Evolutionary conservation across 2,329 filamentous ascomycete species (phyloP).

Genomic region (Zymoseptoria crescenta): DNA sequence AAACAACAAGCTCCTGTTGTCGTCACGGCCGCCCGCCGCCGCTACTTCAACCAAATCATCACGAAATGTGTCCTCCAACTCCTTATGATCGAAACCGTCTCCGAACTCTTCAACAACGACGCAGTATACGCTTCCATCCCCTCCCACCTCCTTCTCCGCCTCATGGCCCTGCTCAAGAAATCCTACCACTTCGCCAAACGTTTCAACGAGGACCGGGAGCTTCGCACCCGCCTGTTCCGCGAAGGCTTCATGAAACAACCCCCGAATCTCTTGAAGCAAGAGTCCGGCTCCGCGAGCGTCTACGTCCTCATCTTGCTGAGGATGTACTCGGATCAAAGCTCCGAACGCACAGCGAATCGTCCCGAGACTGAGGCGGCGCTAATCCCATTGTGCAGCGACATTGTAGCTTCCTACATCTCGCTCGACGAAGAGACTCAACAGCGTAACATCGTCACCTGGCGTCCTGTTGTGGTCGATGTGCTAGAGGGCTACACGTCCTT

Average conservation of each 20-base stretch:
- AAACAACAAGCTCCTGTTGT: constrained; percentile 83
- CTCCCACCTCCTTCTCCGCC: constrained; percentile 73
- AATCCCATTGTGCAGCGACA: constrained; percentile 90
- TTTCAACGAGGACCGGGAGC: constrained; percentile 96
- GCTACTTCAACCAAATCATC: constrained; percentile 99
- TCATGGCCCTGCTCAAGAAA: constrained; percentile 93
- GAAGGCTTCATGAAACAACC: constrained; percentile 99
- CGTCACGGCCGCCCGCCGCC: constrained; percentile 82
- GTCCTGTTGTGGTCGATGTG: constrained; percentile 93
- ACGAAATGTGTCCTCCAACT: constrained; percentile 95
- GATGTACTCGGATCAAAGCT: constrained; percentile 88
- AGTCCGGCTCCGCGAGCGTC: constrained; percentile 83
- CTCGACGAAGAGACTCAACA: constrained; percentile 96
- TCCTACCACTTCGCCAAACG: constrained; percentile 93
- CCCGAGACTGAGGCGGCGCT: constrained; percentile 83
- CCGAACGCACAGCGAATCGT: constrained; percentile 71
- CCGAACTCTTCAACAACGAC: constrained; percentile 96
- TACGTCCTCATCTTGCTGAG: constrained; percentile 93
- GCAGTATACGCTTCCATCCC: constrained; percentile 90
- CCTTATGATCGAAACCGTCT: constrained; percentile 98
- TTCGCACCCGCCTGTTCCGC: constrained; percentile 87
- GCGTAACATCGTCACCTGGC: constrained; percentile 92
- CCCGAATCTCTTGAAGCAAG: constrained; percentile 94
- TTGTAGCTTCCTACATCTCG: constrained; percentile 73
- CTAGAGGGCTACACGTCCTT: constrained; percentile 87